Conservation (phyloP, 2,329 filamentous ascomycete species). For the Diaporthe ampelina region DNA sequence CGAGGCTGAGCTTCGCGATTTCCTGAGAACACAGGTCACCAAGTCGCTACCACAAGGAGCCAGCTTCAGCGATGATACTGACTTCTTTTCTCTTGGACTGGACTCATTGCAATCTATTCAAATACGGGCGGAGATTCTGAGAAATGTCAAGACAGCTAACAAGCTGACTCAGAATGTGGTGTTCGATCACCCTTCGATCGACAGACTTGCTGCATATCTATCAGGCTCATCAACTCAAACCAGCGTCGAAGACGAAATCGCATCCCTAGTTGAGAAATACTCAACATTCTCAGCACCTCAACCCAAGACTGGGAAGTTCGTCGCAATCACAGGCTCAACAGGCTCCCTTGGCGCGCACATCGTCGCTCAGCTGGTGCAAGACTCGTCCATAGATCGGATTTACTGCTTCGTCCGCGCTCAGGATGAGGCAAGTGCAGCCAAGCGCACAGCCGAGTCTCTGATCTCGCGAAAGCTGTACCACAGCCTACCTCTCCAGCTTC, state of each 20-base stretch:
- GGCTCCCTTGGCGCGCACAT: slow-evolving; percentile 75
- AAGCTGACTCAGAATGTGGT: slow-evolving; percentile 68
- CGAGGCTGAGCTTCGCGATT: slow-evolving; percentile 29
- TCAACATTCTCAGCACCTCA: slow-evolving; percentile 47
- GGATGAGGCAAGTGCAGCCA: slow-evolving; percentile 43
- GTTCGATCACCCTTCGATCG: slow-evolving; percentile 68
- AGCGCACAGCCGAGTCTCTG: slow-evolving; percentile 42
- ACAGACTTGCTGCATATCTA: slow-evolving; percentile 60
- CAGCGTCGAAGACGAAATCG: slow-evolving; percentile 49
- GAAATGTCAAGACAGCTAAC: slow-evolving; percentile 55
- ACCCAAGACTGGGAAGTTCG: slow-evolving; percentile 33
- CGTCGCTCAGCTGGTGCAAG: slow-evolving; percentile 68
- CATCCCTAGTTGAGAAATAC: slow-evolving; percentile 60
- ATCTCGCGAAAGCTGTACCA: slow-evolving; percentile 32
- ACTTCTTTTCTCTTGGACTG: slow-evolving; percentile 48
- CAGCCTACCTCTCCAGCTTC: slow-evolving; percentile 43
- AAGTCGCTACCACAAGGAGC: not conserved
- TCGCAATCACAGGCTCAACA: slow-evolving; percentile 73
- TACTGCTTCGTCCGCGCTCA: slow-evolving; percentile 67
- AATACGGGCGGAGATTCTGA: slow-evolving; percentile 65
- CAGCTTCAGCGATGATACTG: slow-evolving; percentile 53
- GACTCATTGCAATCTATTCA: slow-evolving; percentile 61
- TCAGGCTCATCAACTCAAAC: slow-evolving; percentile 47
- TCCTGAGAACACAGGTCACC: slow-evolving; percentile 1
- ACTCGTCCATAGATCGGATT: slow-evolving; percentile 66